Percentiles rank a stretch among this genome's conserved stretches.
Conservation (phyloP, 1,139 yeast genomes). For the Petasospora fabianii region DNA sequence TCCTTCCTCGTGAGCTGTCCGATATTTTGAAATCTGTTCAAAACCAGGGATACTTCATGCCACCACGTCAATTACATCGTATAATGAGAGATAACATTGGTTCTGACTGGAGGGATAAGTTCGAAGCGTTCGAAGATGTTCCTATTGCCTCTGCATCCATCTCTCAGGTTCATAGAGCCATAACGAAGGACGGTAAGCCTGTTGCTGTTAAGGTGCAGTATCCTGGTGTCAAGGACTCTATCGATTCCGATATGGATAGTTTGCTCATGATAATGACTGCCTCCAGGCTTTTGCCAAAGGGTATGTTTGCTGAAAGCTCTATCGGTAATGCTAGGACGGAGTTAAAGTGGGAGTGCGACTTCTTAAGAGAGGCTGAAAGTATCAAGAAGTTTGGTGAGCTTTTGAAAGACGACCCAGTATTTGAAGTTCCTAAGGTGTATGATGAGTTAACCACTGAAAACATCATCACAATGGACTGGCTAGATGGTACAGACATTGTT, state of each 20-base stretch:
- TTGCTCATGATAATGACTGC: slow-evolving; percentile 79
- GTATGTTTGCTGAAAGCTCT: slow-evolving; percentile 86
- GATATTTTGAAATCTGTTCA: slow-evolving; percentile 80
- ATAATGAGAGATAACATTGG: slow-evolving; percentile 78
- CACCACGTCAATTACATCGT: slow-evolving; percentile 78
- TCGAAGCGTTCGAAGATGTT: slow-evolving; percentile 73
- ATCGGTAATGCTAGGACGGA: slow-evolving; percentile 92
- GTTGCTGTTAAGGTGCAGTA: slow-evolving; percentile 97
- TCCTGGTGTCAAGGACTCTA: slow-evolving; percentile 95
- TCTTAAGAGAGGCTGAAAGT: slow-evolving; percentile 82
- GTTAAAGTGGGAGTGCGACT: slow-evolving; percentile 97
- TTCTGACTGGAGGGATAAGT: slow-evolving; percentile 69
- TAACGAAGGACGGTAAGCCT: slow-evolving; percentile 51
- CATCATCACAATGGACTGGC: slow-evolving; percentile 84
- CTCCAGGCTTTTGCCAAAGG: slow-evolving; percentile 82
- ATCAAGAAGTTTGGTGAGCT: slow-evolving; percentile 64
- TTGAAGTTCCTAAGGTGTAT: slow-evolving; percentile 78
- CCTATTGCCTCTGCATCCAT: slow-evolving; percentile 98
- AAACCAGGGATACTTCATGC: slow-evolving; percentile 96
- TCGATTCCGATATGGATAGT: slow-evolving; percentile 90
- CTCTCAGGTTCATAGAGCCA: slow-evolving; percentile 93
- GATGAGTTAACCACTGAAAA: slow-evolving; percentile 76
- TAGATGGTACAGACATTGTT: slow-evolving; percentile 80
- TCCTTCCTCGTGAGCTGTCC: slow-evolving; percentile 83
- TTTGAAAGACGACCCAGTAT: slow-evolving; percentile 69